Base-by-base conservation (phyloP, 345 rosid genomes). In the Dipteronia sinensis region DNA sequence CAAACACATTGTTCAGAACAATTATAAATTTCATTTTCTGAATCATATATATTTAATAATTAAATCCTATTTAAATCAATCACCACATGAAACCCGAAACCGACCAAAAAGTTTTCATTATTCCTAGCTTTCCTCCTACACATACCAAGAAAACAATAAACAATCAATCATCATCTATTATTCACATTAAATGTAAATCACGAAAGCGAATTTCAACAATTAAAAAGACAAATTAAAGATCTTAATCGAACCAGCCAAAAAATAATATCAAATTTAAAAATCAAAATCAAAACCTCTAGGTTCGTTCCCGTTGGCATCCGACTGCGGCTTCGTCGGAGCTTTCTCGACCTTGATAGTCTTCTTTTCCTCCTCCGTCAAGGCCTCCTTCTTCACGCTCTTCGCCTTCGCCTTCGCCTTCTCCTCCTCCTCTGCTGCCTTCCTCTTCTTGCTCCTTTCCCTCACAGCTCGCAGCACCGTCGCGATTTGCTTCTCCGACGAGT, bases 401-500 rank as follows among this genome's bases (percentile, higher is more conserved):
- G 80, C 76, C 65, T 66, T 79, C 69, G 73, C 76, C 65, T 65
- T 55, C 23, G n/a, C n/a, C n/a, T n/a, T n/a, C n/a, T 72, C 82
- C 31, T 64, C 75, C 53, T 72, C 84, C 67, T 79, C 83, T 65
- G 65, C 79, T 27, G 55, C 78, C 75, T 82, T 77, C 75, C 59
- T 83, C 73, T 75, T 88, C 88, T 63, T 85, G 81, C 75, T 51
- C 86, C 80, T 91, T 84, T 84, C 92, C 90, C 81, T 83, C 5
- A 86, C 87, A 0, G 87, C 87, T 79, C 80, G 85, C 67, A 88
- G 85, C 46, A 83, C 87, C 29, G 85, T 87, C 20, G 75, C 76
- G 83, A 96, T 86, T 88, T 94, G 91, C 85, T 78, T 80, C 88
- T 90, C 98, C 20, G 88, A 89, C n/a, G 87, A 55, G 47, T 82